A percentile compares a stretch with the other conserved stretches of the same genome.
Evolutionary conservation across 2,329 filamentous ascomycete genomes (phyloP).

Genomic region (Xylariaceae sp.): DNA sequence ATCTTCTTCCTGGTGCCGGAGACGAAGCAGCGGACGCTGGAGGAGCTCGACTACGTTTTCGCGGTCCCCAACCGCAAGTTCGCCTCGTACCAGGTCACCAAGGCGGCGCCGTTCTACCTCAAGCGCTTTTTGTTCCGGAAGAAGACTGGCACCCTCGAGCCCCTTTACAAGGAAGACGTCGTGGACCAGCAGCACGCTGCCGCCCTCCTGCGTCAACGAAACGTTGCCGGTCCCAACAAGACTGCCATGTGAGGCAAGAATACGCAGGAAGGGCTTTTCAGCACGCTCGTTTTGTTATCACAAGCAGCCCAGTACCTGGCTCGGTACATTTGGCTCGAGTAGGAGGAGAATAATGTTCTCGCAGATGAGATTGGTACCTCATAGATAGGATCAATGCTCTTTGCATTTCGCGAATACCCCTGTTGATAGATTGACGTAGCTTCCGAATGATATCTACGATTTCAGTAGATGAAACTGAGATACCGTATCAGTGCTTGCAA

Average conservation of each 20-base stretch:
- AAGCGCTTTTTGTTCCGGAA: conserved; percentile 28
- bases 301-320: too few relatives aligned
- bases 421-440: too few relatives aligned
- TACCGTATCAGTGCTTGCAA: too few relatives aligned
- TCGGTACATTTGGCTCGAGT: not conserved
- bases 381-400: not conserved
- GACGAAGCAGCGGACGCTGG: conserved; percentile 42
- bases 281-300: not conserved
- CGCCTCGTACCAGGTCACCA: conserved; percentile 30
- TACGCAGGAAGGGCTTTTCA: not conserved
- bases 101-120: conserved; percentile 31
- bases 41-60: conserved; percentile 44
- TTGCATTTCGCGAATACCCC: conserved; percentile 1
- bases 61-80: conserved; percentile 34
- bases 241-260: conserved; percentile 1
- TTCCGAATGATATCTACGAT: too few relatives aligned
- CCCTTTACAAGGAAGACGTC: conserved; percentile 23
- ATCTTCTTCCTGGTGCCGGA: conserved; percentile 44
- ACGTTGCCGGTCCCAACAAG: not conserved
- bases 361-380: not conserved
- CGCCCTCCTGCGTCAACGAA: not conserved
- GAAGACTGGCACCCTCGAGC: conserved; percentile 19
- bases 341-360: not conserved
- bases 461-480: too few relatives aligned
- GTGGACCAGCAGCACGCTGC: conserved; percentile 1